A percentile compares a stretch with the other conserved stretches of the same genome.
Evolutionary conservation across 768 basidiomycete genomes (phyloP).

Genomic region (Suillus luteus): DNA sequence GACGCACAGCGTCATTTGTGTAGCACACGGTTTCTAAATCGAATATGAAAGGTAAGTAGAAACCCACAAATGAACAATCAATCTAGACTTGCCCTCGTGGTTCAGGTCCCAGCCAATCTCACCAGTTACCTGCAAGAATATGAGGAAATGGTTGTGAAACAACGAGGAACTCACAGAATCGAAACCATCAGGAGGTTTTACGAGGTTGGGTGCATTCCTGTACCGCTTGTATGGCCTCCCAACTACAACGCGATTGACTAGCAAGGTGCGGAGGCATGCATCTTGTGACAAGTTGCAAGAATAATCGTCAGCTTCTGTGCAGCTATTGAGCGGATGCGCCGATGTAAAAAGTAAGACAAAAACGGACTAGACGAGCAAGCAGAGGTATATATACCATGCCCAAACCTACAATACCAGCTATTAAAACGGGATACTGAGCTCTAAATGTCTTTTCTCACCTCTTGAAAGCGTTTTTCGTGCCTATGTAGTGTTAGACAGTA

Average conservation of each 20-base stretch:
- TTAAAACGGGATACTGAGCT: background rate
- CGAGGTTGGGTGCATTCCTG: slow-evolving; percentile 49
- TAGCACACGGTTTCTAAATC: slow-evolving; percentile 62
- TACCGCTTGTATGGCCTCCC: slow-evolving; percentile 55
- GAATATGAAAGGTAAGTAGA: background rate
- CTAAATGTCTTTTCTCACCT: slow-evolving; percentile 31
- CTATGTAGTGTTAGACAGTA: slow-evolving; percentile 29
- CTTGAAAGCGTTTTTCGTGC: slow-evolving; percentile 57
- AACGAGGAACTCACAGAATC: slow-evolving; percentile 49
- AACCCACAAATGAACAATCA: background rate
- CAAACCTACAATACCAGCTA: slow-evolving; percentile 47
- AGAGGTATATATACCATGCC: slow-evolving; percentile 69
- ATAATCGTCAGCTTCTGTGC: slow-evolving; percentile 69
- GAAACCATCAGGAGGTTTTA: slow-evolving; percentile 55
- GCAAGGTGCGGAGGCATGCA: slow-evolving; percentile 48
- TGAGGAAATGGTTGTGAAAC: slow-evolving; percentile 2
- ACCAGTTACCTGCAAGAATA: slow-evolving; percentile 50
- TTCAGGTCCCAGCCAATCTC: slow-evolving; percentile 66
- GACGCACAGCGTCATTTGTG: slow-evolving; percentile 64
- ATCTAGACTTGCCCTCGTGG: slow-evolving; percentile 45
- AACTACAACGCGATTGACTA: slow-evolving; percentile 65
- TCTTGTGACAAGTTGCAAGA: slow-evolving; percentile 42
- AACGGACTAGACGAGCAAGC: slow-evolving; percentile 64
- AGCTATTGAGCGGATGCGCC: background rate
- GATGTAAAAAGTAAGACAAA: slow-evolving; percentile 9